Evolutionary conservation across 2,329 filamentous ascomycete species (phyloP).

Genomic region (Tricladium varicosporioides): DNA sequence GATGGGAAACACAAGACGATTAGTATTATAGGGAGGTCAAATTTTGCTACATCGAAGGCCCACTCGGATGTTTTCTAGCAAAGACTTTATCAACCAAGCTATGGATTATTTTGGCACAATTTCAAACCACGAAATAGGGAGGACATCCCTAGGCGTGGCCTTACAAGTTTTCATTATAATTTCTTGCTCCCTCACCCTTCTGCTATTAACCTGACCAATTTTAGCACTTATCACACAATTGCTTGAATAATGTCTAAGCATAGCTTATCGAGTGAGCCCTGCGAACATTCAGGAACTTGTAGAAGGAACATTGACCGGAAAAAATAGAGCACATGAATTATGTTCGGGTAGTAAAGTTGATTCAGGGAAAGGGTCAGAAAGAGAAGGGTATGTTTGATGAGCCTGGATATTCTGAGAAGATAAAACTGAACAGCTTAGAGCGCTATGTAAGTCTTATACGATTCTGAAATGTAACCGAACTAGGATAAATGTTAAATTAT

Average conservation of each 20-base stretch:
- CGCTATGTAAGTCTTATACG: not conserved
- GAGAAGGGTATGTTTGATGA: not conserved
- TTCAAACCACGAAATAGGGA: not conserved
- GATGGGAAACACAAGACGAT: too few relatives aligned
- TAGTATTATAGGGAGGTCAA: too few relatives aligned
- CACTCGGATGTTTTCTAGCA: not conserved
- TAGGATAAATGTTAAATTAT: not conserved
- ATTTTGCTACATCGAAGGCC: not conserved
- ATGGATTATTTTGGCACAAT: not conserved
- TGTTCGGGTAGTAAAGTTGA: conserved; percentile 2
- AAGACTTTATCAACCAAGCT: not conserved
- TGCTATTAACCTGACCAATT: conserved; percentile 1
- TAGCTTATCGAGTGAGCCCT: conserved; percentile 3
- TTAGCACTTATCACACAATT: conserved; percentile 6
- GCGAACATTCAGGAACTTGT: conserved; percentile 3
- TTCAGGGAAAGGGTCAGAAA: not conserved
- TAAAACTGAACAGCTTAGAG: not conserved
- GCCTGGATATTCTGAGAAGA: not conserved
- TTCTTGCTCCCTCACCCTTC: not conserved
- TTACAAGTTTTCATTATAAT: conserved; percentile 1
- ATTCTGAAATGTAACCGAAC: not conserved
- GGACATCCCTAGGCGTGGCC: not conserved
- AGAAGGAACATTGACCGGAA: conserved; percentile 3
- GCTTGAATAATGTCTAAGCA: conserved; percentile 7
- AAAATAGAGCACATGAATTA: not conserved